Evolutionary conservation across 257 asterid genomes (phyloP), one percentile per base, ranked within the genome.

Genomic region (Haberlea rhodopensis): DNA sequence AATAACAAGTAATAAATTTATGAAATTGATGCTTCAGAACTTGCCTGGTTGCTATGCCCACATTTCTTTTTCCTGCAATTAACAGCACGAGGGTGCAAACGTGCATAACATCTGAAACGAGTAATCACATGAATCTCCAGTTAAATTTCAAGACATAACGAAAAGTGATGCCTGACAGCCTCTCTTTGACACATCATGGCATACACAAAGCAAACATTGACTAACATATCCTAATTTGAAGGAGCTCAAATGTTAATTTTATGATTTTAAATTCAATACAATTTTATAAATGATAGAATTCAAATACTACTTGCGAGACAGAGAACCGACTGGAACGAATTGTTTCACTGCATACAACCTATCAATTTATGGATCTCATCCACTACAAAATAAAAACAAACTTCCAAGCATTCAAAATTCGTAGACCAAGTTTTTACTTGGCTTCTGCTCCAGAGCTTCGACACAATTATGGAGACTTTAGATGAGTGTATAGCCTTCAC

Each of bases 21-120:
- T 6, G 6, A 28, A 22, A 54, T 32, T 8, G 18, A 2, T 8
- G 13, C 31, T 54, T 4, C 25, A 8, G 34, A 23, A 69, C 16
- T 28, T 62, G 77, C 90, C 84, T 81, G 88, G 66, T 84, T 84
- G 81, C 79, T 84, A 59, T 82, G 91, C 19, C 91, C 87, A 64
- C 88, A 84, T 54, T 84, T 84, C 79, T 84, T 84, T 81, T 84
- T 84, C 65, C 91, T 74, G 26, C 91, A 82, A 76, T 84, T 84
- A 0, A 84, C 88, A 61, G 88, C 91, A 43, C 91, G 85, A 24
- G 86, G 88, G 70, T 82, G 91, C 59, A 84, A 77, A 19, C 91
- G 84, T 9, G 91, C 91, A 61, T 81, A 84, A 58, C 91, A 84
- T 61, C 90, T 84, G 67, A 5, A 53, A 66, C 65, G 15, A 64